Evolutionary conservation across 2,329 filamentous ascomycete genomes (phyloP).

Genomic region (Rhinocladiella similis): DNA sequence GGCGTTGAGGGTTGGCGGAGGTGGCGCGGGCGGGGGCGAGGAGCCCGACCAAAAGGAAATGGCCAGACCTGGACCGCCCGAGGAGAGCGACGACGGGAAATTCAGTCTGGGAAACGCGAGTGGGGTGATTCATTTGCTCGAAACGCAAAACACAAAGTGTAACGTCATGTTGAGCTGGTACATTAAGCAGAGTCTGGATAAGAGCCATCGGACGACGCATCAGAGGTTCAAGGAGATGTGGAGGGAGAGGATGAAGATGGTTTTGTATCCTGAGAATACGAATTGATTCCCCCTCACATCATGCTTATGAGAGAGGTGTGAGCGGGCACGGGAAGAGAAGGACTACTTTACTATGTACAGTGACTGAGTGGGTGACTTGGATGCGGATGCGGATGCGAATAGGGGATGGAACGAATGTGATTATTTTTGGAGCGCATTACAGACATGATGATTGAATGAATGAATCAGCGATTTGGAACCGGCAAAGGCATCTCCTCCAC

Average conservation of each 20-base stretch:
- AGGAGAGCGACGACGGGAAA: not conserved
- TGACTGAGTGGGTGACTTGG: no score
- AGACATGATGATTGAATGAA: no score
- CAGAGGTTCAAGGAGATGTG: conserved; percentile 23
- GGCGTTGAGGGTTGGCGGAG: conserved; percentile 8
- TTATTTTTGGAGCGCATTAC: no score
- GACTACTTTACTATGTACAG: no score
- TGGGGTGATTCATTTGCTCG: conserved; percentile 20
- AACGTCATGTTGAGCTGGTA: conserved; percentile 24
- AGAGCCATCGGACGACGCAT: conserved; percentile 21
- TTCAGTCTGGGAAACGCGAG: not conserved
- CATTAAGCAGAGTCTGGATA: conserved; percentile 23
- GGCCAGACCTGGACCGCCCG: not conserved
- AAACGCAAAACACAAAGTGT: conserved; percentile 20
- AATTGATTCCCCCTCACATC: not conserved
- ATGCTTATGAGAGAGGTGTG: not conserved
- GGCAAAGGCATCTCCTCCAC: no score
- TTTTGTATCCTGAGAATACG: conserved; percentile 6
- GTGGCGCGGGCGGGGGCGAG: not conserved
- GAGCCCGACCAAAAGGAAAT: not conserved
- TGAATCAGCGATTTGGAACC: no score
- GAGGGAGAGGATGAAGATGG: conserved; percentile 17
- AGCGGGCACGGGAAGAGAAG: no score
- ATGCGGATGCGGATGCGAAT: no score
- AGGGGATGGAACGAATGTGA: no score